These are phyloP conservation scores for Arachnomyces sp. DNA, from an alignment of 2,329 filamentous ascomycete species.

Conservation along the genomic window DNA sequence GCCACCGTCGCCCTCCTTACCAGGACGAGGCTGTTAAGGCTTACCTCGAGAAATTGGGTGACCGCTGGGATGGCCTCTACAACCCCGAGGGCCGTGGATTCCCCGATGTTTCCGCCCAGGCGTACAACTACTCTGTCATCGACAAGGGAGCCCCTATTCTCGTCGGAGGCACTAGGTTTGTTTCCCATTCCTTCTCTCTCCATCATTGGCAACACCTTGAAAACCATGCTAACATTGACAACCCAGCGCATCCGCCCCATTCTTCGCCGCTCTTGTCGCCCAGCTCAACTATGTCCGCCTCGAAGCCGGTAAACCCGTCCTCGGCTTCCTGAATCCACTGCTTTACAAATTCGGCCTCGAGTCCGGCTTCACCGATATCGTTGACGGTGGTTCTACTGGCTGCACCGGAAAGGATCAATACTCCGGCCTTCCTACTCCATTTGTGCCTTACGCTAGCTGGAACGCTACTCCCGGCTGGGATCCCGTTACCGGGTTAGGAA, in stretches of 20 bases:
- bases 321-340: conserved; percentile 59
- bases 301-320: conserved; percentile 42
- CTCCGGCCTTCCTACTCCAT: conserved; percentile 29
- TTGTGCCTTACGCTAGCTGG: conserved; percentile 42
- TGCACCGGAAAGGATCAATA: conserved; percentile 35
- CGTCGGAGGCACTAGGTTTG: conserved; percentile 43
- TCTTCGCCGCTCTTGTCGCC: conserved; percentile 56
- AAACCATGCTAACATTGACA: background rate
- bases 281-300: conserved; percentile 59
- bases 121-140: conserved; percentile 33
- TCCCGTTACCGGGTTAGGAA: conserved; percentile 40
- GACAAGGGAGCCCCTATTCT: conserved; percentile 28
- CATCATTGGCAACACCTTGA: no score
- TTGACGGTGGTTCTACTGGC: conserved; percentile 39
- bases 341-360: conserved; percentile 43
- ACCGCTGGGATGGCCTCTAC: conserved; percentile 40
- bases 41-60: conserved; percentile 38
- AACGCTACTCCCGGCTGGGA: conserved; percentile 46
- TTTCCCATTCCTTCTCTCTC: background rate
- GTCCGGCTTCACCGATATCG: conserved; percentile 42
- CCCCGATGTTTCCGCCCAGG: conserved; percentile 57
- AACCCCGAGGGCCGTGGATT: conserved; percentile 50
- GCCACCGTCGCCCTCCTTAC: conserved; percentile 42
- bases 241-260: conserved; percentile 50
- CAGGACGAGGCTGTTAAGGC: conserved; percentile 38